phyloP scores from a whole-genome alignment of 169 alveolate species.

The Perkinsus olseni region DNA sequence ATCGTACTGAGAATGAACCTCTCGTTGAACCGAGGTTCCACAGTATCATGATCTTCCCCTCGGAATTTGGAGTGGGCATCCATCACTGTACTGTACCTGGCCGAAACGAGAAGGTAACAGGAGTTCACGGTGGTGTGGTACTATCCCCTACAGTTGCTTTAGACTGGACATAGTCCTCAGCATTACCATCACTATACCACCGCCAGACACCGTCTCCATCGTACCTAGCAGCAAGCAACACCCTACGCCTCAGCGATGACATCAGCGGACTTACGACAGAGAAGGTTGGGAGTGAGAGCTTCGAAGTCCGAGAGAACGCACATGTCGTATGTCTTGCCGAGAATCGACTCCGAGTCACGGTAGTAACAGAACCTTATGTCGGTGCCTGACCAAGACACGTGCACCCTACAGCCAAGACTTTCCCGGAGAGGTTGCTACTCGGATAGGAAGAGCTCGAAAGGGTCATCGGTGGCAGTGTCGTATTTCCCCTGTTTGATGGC shows the following conservation, averaged over 20 bases:
- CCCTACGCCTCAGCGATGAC: too few relatives aligned
- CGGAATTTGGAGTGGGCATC: slow-evolving; percentile 89
- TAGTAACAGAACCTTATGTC: slow-evolving; percentile 94
- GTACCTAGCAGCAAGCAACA: slow-evolving; percentile 36
- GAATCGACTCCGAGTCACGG: slow-evolving; percentile 58
- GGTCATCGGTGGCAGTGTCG: slow-evolving; percentile 88
- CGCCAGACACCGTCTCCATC: slow-evolving; percentile 98
- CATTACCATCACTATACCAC: slow-evolving; percentile 85
- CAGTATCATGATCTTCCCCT: slow-evolving; percentile 63
- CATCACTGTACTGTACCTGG: slow-evolving; percentile 75
- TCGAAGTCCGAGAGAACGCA: slow-evolving; percentile 81
- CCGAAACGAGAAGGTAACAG: neutral
- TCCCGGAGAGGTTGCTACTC: neutral
- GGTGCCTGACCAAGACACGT: slow-evolving; percentile 45
- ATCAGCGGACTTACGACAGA: slow-evolving; percentile 81
- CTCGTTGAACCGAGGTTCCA: slow-evolving; percentile 89
- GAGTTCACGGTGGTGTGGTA: neutral
- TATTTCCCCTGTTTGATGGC: slow-evolving; percentile 81
- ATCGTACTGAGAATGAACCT: slow-evolving; percentile 66
- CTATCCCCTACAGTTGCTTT: slow-evolving; percentile 63
- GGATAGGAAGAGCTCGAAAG: slow-evolving; percentile 87
- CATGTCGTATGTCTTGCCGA: slow-evolving; percentile 10
- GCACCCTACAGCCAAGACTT: neutral
- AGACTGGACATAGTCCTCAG: slow-evolving; percentile 55
- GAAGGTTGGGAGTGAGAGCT: slow-evolving; percentile 97